Evolutionary conservation across 2,329 filamentous ascomycete genomes (phyloP).

Genomic region (Herpotrichia juniperi): DNA sequence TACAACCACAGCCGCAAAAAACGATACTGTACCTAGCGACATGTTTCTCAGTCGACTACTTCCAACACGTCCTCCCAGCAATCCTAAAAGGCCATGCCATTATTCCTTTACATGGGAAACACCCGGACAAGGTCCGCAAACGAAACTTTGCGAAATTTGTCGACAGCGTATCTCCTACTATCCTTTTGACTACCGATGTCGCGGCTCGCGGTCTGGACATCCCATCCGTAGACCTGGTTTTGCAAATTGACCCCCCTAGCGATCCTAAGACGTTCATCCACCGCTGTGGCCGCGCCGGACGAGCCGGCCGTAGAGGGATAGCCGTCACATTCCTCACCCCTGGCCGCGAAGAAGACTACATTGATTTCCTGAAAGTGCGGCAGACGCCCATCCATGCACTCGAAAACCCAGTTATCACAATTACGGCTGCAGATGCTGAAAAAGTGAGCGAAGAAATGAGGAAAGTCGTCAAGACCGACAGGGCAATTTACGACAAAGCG

Average conservation of each 20-base stretch:
- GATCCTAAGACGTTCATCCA: constrained; percentile 86
- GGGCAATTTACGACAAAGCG: constrained; percentile 81
- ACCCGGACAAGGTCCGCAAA: constrained; percentile 82
- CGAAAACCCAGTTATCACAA: constrained; percentile 59
- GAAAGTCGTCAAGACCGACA: constrained; percentile 62
- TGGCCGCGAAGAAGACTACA: constrained; percentile 85
- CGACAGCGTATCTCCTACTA: constrained; percentile 73
- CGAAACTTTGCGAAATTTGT: constrained; percentile 87
- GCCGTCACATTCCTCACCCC: constrained; percentile 86
- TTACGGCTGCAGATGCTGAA: constrained; percentile 68
- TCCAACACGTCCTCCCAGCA: constrained; percentile 76
- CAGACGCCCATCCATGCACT: constrained; percentile 81
- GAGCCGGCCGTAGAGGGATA: constrained; percentile 73
- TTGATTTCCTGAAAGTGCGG: constrained; percentile 83
- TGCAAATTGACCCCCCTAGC: constrained; percentile 84
- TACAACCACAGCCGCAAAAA: constrained; percentile 79
- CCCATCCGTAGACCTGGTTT: constrained; percentile 86
- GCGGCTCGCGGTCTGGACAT: constrained; percentile 91
- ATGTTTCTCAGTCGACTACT: constrained; percentile 94
- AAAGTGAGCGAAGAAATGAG: constrained; percentile 67
- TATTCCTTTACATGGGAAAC: constrained; percentile 89
- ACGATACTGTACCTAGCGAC: constrained; percentile 93
- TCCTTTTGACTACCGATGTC: constrained; percentile 91
- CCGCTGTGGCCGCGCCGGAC: constrained; percentile 67
- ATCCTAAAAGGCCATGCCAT: constrained; percentile 74